These are phyloP conservation scores for Coemansia erecta DNA, from an alignment of 192 early-diverging fungal genomes.

Conservation along the genomic window DNA sequence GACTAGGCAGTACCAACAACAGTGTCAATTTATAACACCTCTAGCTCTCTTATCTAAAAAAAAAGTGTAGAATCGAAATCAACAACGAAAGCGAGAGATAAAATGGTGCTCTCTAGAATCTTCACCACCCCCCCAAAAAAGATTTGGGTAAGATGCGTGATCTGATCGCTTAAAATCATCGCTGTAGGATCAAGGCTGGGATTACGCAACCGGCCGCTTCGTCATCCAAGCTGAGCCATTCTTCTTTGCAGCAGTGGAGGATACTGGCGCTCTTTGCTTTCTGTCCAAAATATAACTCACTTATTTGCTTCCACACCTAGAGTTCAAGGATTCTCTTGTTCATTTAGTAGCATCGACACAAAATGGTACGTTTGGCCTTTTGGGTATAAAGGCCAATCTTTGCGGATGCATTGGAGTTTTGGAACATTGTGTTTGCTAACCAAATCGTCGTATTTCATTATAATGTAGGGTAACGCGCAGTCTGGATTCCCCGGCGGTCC, in stretches of 20 bases:
- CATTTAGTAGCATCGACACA: neutral
- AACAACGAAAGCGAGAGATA: too few species aligned
- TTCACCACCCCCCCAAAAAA: neutral
- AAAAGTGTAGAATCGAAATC: too few species aligned
- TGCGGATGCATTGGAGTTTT: neutral
- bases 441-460: neutral
- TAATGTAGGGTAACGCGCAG: slow-evolving; percentile 79
- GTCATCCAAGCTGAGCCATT: neutral
- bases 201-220: neutral
- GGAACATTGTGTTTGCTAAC: neutral
- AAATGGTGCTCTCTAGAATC: neutral
- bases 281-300: too few species aligned
- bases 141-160: neutral
- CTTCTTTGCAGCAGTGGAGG: neutral
- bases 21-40: too few species aligned
- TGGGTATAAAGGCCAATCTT: too few species aligned
- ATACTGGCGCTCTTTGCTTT: too few species aligned
- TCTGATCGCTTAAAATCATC: neutral
- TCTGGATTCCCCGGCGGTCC: slow-evolving; percentile 67
- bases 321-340: neutral
- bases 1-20: too few species aligned
- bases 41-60: too few species aligned
- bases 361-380: too few species aligned
- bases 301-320: too few species aligned
- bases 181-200: neutral